phyloP scores from a whole-genome alignment of 768 basidiomycete species.

The Hortiboletus flavorubellus region DNA sequence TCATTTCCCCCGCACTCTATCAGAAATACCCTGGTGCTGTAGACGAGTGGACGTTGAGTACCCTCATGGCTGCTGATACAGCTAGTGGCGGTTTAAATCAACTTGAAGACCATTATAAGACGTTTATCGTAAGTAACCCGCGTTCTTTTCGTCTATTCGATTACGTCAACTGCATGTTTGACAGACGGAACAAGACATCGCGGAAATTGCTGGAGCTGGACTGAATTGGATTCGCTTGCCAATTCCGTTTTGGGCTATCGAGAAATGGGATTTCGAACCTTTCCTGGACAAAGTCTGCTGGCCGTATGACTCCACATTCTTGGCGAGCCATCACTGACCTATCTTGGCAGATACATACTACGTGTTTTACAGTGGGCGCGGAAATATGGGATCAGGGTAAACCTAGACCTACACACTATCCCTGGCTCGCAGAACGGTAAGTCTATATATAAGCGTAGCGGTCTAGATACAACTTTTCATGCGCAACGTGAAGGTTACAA shows the following conservation, averaged over 20 bases:
- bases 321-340: constrained; percentile 2
- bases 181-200: constrained; percentile 87
- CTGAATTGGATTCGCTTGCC: constrained; percentile 82
- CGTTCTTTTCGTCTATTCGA: background rate
- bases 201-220: constrained; percentile 84
- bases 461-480: background rate
- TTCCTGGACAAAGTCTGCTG: constrained; percentile 72
- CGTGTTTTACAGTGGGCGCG: constrained; percentile 77
- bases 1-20: constrained; percentile 63
- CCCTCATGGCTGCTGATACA: constrained; percentile 64
- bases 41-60: constrained; percentile 69
- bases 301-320: constrained; percentile 44
- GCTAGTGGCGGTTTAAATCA: constrained; percentile 58
- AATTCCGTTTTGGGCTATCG: constrained; percentile 84
- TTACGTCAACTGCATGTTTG: background rate
- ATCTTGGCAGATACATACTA: constrained; percentile 57
- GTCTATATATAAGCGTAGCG: background rate
- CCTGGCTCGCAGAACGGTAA: constrained; percentile 79
- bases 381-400: constrained; percentile 86
- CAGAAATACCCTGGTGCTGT: constrained; percentile 53
- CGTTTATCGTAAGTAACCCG: constrained; percentile 66
- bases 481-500: constrained; percentile 42
- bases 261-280: constrained; percentile 71
- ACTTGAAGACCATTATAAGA: constrained; percentile 75
- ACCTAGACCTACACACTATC: constrained; percentile 74